Evolutionary conservation across 345 rosid genomes (phyloP).

Genomic region (Ceriops zippeliana): DNA sequence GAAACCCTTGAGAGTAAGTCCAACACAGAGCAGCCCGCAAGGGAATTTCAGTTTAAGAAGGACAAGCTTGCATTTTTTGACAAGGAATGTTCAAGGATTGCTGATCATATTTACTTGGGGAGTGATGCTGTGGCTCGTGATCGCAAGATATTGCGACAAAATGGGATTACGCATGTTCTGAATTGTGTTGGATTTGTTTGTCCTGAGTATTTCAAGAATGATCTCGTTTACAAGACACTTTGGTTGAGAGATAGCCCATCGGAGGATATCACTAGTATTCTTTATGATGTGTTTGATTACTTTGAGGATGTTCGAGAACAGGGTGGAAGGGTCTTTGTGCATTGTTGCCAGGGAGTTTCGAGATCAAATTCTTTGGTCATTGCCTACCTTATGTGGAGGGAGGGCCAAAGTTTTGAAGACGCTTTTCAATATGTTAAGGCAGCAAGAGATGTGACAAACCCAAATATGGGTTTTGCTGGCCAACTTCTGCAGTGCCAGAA

Average conservation of each 20-base stretch:
- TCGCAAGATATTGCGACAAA: constrained; percentile 49
- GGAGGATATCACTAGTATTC: constrained; percentile 68
- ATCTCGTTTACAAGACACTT: constrained; percentile 70
- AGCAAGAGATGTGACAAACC: constrained; percentile 67
- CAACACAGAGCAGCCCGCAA: constrained; percentile 28
- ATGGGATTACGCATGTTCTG: constrained; percentile 69
- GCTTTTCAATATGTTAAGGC: constrained; percentile 71
- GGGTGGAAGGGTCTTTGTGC: constrained; percentile 63
- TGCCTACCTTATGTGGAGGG: constrained; percentile 77
- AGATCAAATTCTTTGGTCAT: constrained; percentile 66
- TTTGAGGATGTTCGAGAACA: constrained; percentile 73
- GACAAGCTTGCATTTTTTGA: constrained; percentile 69
- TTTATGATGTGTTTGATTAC: constrained; percentile 75
- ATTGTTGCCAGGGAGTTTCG: constrained; percentile 70
- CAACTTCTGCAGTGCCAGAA: constrained; percentile 78
- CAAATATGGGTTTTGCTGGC: constrained; percentile 74
- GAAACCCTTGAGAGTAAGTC: constrained; percentile 23
- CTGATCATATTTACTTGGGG: constrained; percentile 58
- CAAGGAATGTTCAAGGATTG: constrained; percentile 71
- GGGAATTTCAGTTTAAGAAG: constrained; percentile 56
- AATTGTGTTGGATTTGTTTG: constrained; percentile 76
- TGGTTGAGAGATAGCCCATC: constrained; percentile 70
- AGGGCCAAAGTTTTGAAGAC: constrained; percentile 69
- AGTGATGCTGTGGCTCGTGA: constrained; percentile 74
- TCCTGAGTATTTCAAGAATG: constrained; percentile 68